These are phyloP conservation scores for Sugiyamaella grinbergsii DNA, from an alignment of 1,139 yeast species.

Conservation along the genomic window DNA sequence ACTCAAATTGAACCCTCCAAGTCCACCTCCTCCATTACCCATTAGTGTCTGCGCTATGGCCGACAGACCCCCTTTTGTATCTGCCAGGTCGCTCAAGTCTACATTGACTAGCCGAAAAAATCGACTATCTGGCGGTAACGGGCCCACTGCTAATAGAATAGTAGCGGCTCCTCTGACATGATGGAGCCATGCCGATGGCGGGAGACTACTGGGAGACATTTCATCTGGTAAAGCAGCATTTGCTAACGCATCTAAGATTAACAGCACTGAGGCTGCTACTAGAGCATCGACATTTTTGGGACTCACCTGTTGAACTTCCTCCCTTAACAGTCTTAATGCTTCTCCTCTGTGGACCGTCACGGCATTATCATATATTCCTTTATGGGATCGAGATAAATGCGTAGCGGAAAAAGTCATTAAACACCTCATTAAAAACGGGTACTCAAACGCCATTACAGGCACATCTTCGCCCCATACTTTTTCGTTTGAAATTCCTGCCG, in stretches of 20 bases:
- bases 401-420: conserved; percentile 89
- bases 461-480: conserved; percentile 87
- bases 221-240: conserved; percentile 75
- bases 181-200: conserved; percentile 95
- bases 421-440: conserved; percentile 91
- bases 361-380: conserved; percentile 68
- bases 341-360: conserved; percentile 88
- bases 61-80: conserved; percentile 26
- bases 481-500: conserved; percentile 86
- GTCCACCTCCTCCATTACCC: conserved; percentile 8
- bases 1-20: conserved; percentile 8
- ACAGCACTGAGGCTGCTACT: conserved; percentile 85
- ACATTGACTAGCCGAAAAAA: conserved; percentile 48
- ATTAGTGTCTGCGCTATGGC: conserved; percentile 14
- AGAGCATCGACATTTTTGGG: conserved; percentile 87
- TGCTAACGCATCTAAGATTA: conserved; percentile 91
- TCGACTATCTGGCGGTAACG: conserved; percentile 67
- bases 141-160: conserved; percentile 92
- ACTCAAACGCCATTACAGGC: conserved; percentile 83
- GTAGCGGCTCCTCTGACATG: conserved; percentile 98
- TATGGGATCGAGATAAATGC: conserved; percentile 65
- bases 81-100: conserved; percentile 71
- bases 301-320: conserved; percentile 81
- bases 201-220: conserved; percentile 52
- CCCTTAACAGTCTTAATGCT: conserved; percentile 75